These are phyloP conservation scores for Trichoderma sp. DNA, from an alignment of 2,329 filamentous ascomycete genomes.

Conservation along the genomic window DNA sequence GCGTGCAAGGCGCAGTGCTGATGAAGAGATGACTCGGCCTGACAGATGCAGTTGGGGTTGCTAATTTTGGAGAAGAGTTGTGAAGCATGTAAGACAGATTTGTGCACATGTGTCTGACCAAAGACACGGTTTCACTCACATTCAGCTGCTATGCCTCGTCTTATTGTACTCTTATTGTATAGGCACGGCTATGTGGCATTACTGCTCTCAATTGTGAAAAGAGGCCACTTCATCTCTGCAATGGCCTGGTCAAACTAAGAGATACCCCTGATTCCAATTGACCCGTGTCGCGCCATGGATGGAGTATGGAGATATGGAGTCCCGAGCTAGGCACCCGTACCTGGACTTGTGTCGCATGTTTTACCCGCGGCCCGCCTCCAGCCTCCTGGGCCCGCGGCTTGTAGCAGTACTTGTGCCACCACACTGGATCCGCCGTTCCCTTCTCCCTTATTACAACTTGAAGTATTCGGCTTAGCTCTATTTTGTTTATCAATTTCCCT, in stretches of 20 bases:
- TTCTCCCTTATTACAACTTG: conserved; percentile 18
- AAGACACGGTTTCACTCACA: not conserved
- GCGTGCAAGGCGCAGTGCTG: not conserved
- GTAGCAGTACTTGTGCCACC: not conserved
- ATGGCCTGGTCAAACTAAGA: not conserved
- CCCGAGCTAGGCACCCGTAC: not conserved
- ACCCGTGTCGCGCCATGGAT: conserved; percentile 28
- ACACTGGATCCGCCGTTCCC: not conserved
- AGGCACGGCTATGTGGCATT: no score
- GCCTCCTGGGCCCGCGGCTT: not conserved
- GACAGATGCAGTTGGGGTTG: not conserved
- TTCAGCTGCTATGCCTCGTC: not conserved
- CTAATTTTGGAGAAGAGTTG: not conserved
- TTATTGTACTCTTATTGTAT: no score
- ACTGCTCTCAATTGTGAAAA: not conserved
- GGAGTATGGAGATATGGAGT: conserved; percentile 19
- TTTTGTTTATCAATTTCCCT: conserved; percentile 25
- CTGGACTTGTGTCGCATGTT: conserved; percentile 18
- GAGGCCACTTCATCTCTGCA: conserved; percentile 19
- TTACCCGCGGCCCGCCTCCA: not conserved
- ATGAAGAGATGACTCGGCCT: not conserved
- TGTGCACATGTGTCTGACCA: not conserved
- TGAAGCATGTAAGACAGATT: not conserved
- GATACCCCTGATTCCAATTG: conserved; percentile 24
- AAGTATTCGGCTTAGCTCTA: conserved; percentile 8